Evolutionary conservation across 768 basidiomycete species (phyloP), one percentile per base, ranked within the genome.

Genomic region (Amanita pallidorosea): DNA sequence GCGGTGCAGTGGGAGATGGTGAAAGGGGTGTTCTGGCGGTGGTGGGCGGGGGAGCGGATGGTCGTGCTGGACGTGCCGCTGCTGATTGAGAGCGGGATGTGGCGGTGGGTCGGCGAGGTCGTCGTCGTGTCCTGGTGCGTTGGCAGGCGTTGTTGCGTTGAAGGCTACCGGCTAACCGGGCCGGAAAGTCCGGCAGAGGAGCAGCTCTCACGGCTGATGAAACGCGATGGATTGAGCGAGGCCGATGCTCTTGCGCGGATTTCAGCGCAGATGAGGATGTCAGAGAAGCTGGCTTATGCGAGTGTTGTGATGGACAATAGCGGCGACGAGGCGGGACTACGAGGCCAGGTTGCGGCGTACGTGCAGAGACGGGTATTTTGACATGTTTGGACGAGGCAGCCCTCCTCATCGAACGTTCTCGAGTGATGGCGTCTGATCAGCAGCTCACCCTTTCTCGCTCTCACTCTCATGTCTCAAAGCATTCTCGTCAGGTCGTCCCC

Each of bases 1-100:
- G 85, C 88, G 0, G 89, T 98, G n/a, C 68, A 83, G 47, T 73
- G 76, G 54, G 80, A 76, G n/a, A 88, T 97, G 76, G 59, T 85
- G 8, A 76, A 74, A 74, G 70, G 70, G 47, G 75, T 94, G 3
- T 42, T 91, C 45, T 68, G 70, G 52, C 70, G 70, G 52, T 99
- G 94, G 91, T 44, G 91, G 42, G 67, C 67, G 36, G 95, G 96
- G 6, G 71, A 89, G 58, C 83, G 76, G 61, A 70, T 86, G 35
- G 88, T 85, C 54, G 73, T 97, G 2, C 66, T 98, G 56, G 96
- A 98, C 64, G 88, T 96, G 5, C 96, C 96, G 29, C 67, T 98
- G 46, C 70, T 99, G 51, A 84, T 99, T 51, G 96, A 99, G 63
- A 82, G 87, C 0, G 84, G 84, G 2, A 61, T 97, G 34, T 91